A percentile compares a stretch with the other conserved stretches of the same genome.
Conservation (phyloP, 805 yeast species). For the Barnettozyma siamensis region DNA sequence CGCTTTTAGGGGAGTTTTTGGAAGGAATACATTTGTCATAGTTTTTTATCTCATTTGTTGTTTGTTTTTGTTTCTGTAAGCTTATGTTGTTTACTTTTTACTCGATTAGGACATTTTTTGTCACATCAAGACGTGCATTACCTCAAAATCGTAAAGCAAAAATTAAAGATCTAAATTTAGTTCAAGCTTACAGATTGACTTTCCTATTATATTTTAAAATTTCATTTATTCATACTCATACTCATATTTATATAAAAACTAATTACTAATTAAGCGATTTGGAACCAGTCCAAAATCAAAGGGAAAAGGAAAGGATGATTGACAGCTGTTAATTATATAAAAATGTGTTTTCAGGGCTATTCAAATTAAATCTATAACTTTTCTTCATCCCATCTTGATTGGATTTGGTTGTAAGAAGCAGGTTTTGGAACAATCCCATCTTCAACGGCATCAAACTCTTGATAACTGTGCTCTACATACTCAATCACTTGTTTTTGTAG, state of each 20-base stretch:
- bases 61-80: not conserved
- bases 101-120: constrained; percentile 5
- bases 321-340: no score
- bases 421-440: constrained; percentile 25
- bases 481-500: constrained; percentile 24
- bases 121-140: not conserved
- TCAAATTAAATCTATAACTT: not conserved
- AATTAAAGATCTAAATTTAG: no score
- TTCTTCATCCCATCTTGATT: constrained; percentile 4
- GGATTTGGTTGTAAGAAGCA: constrained; percentile 15
- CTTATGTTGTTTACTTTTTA: constrained; percentile 11
- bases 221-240: not conserved
- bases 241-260: not conserved
- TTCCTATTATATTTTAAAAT: no score
- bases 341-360: not conserved
- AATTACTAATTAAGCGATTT: not conserved
- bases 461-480: constrained; percentile 28
- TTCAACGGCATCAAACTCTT: constrained; percentile 31
- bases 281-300: not conserved
- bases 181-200: no score
- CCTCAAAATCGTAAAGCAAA: no score
- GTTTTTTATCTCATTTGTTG: constrained; percentile 1
- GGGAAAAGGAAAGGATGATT: no score
- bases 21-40: not conserved
- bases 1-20: not conserved